Conservation (phyloP, 768 basidiomycete species). For the Kwoniella botswanensis region DNA sequence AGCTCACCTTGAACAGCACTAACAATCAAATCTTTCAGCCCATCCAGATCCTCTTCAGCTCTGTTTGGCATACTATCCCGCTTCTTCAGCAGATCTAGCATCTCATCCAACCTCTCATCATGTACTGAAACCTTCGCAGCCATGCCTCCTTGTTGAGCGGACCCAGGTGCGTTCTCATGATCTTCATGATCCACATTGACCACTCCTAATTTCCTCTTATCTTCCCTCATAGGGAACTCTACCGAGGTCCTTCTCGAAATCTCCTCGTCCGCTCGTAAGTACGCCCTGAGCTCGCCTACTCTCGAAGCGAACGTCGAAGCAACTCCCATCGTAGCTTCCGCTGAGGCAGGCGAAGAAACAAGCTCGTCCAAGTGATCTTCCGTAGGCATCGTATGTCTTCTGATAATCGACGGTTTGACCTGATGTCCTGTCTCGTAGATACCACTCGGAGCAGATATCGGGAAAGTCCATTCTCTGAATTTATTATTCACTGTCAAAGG, state of each 20-base stretch:
- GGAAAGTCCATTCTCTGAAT: conserved; percentile 31
- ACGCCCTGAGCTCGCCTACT: conserved; percentile 1
- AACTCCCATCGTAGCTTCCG: conserved; percentile 1
- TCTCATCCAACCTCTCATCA: background rate
- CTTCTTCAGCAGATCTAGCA: conserved; percentile 1
- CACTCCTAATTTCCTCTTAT: conserved; percentile 3
- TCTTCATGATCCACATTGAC: conserved; percentile 14
- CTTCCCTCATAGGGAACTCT: conserved; percentile 28
- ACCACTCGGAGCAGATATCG: background rate
- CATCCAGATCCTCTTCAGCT: background rate
- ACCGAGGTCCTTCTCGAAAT: conserved; percentile 10
- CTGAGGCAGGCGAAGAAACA: background rate
- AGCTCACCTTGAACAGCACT: conserved; percentile 3
- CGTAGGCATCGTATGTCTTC: conserved; percentile 24
- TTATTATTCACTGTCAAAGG: background rate
- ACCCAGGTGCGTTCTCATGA: background rate
- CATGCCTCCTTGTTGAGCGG: background rate
- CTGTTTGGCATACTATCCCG: background rate
- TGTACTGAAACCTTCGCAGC: background rate
- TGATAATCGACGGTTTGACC: conserved; percentile 16
- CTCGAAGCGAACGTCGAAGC: conserved; percentile 17
- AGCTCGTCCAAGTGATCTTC: conserved; percentile 2
- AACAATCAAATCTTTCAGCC: background rate
- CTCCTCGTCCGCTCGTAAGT: conserved; percentile 1
- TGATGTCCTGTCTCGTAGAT: background rate